Percentiles rank a stretch among this genome's conserved stretches.
phyloP scores from a whole-genome alignment of 2,329 filamentous ascomycete genomes.

The Neopestalotiopsis clavispora region DNA sequence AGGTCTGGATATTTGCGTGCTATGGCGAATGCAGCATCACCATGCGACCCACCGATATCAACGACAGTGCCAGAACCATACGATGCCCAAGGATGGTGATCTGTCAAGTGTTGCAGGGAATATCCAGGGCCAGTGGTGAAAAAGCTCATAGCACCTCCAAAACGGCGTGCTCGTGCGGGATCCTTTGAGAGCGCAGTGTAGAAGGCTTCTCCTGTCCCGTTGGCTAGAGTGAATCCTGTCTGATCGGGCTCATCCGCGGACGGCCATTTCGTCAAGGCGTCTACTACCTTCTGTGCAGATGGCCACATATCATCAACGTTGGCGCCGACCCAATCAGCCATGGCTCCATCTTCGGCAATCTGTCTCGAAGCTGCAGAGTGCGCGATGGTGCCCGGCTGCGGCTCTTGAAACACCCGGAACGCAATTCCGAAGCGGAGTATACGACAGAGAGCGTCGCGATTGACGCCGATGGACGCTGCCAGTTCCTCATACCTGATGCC shows the following conservation, averaged over 20 bases:
- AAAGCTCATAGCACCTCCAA: neutral
- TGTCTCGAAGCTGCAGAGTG: neutral
- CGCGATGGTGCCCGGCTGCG: neutral
- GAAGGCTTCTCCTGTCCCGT: neutral
- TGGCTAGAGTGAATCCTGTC: neutral
- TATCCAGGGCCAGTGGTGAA: neutral
- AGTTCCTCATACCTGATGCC: neutral
- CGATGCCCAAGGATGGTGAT: neutral
- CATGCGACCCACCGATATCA: neutral
- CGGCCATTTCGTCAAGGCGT: neutral
- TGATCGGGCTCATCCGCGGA: neutral
- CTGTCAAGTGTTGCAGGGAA: neutral
- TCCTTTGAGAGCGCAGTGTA: neutral
- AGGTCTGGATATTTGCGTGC: neutral
- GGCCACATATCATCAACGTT: conserved; percentile 22
- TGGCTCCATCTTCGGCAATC: conserved; percentile 9
- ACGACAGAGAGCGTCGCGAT: neutral
- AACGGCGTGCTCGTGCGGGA: neutral
- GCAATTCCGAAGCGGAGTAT: neutral
- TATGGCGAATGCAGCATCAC: neutral
- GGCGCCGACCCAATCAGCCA: conserved; percentile 19
- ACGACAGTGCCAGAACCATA: neutral
- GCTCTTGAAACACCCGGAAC: neutral
- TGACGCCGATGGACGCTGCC: neutral
- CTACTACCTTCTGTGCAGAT: conserved; percentile 10